phyloP scores from a whole-genome alignment of 176 grass and related monocot genomes.

The Oryza glaberrima region DNA sequence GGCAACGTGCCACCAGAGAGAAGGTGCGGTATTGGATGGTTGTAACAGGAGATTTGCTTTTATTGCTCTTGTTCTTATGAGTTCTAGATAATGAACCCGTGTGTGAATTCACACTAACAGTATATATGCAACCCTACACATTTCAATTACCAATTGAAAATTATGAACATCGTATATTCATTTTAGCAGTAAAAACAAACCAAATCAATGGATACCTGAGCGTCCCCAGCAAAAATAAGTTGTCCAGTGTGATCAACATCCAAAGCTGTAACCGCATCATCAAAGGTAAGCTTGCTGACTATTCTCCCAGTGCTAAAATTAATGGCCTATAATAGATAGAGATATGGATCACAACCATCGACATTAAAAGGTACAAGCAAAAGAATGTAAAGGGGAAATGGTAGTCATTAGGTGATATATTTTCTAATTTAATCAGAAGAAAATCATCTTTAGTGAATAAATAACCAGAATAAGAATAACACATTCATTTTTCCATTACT shows the following conservation, averaged over 20 bases:
- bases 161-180: constrained; percentile 22
- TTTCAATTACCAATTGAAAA: constrained; percentile 38
- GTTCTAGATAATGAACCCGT: constrained; percentile 81
- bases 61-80: constrained; percentile 84
- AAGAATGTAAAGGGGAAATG: background rate
- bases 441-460: constrained; percentile 12
- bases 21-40: constrained; percentile 89
- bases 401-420: constrained; percentile 31
- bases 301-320: constrained; percentile 98
- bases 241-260: constrained; percentile 96
- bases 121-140: constrained; percentile 83
- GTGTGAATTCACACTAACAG: constrained; percentile 82
- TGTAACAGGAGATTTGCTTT: constrained; percentile 74
- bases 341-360: constrained; percentile 35
- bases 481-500: constrained; percentile 28
- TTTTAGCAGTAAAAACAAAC: constrained; percentile 4
- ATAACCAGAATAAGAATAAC: constrained; percentile 5
- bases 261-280: constrained; percentile 88
- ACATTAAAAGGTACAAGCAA: constrained; percentile 7
- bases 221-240: constrained; percentile 91
- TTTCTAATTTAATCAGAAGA: constrained; percentile 4
- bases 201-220: constrained; percentile 63
- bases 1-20: constrained; percentile 78
- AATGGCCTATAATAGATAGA: constrained; percentile 64
- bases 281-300: constrained; percentile 88